Evolutionary conservation across 176 grass and related monocot genomes (phyloP), one percentile per base, ranked within the genome.

Genomic region (Hsuehochloa calcarea): DNA sequence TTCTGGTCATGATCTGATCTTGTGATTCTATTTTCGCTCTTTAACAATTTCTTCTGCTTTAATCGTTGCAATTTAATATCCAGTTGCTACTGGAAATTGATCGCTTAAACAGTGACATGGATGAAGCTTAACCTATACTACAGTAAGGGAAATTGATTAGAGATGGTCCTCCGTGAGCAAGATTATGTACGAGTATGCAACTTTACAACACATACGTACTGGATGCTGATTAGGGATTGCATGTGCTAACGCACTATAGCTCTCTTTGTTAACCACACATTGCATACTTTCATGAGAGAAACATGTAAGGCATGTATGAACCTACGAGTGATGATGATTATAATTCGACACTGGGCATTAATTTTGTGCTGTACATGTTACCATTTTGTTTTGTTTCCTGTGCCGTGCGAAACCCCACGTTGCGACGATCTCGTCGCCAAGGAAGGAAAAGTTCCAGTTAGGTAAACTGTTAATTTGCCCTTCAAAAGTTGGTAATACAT

Each of bases 191-290:
- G 20, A 23, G 23, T 52, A 16, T 63, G 72, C 13, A 40, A 38
- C 62, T 82, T 87, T 82, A 76, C 71, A 87, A 49, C 63, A 29
- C 70, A 76, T n/a, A 23, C 10, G 61, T 16, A 26, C 27, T 22
- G 54, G 58, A 60, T 69, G 11, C 35, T 58, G 10, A 31, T 23
- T 34, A 17, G 14, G 72, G 34, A 78, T 70, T 35, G 25, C 60
- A 78, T 70, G 74, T 70, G 65, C 20, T 72, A 72, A 63, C 47
- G 40, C 68, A 46, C 20, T 71, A 16, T 15, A 49, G 41, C 66
- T 86, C 20, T 25, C 40, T 38, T 27, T 51, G 10, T 10, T 43
- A 58, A 68, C 22, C 38, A 77, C 19, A 12, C 8, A 23, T 19
- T 59, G 54, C 74, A 11, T 85, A 46, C 16, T 0, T 66, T 8